Conservation (phyloP, 2,329 filamentous ascomycete genomes). For the Orbilia quercus region DNA sequence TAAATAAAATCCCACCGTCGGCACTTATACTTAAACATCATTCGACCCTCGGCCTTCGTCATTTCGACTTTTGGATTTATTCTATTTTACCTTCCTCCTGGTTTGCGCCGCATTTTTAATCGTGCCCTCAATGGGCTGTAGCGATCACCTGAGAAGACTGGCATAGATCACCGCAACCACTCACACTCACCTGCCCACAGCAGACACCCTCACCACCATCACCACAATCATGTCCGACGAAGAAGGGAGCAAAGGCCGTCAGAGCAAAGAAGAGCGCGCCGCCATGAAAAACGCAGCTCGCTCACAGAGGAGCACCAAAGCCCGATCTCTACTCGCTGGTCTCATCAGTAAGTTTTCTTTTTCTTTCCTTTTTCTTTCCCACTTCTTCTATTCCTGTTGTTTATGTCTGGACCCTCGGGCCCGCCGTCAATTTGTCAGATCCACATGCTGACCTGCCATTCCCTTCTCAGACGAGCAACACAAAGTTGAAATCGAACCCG, state of each 20-base stretch:
- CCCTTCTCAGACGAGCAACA: conserved; percentile 51
- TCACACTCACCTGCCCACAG: background rate
- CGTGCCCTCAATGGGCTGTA: conserved; percentile 55
- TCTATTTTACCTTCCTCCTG: conserved; percentile 10
- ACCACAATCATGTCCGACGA: conserved; percentile 52
- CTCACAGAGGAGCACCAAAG: conserved; percentile 46
- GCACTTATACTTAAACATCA: conserved; percentile 7
- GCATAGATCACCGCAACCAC: conserved; percentile 29
- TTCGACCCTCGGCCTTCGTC: conserved; percentile 2
- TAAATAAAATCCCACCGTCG: conserved; percentile 6
- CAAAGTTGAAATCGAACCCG: conserved; percentile 55
- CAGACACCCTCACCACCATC: conserved; percentile 22
- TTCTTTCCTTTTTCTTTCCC: background rate
- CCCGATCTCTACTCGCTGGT: conserved; percentile 35
- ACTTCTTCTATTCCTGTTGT: conserved; percentile 19
- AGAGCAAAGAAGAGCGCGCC: conserved; percentile 55
- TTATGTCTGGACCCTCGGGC: conserved; percentile 26
- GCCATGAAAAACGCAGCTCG: conserved; percentile 55
- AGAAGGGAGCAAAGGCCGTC: conserved; percentile 52
- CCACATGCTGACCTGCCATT: conserved; percentile 40
- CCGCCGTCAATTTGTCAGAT: conserved; percentile 46
- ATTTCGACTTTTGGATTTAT: conserved; percentile 6
- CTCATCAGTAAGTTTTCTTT: conserved; percentile 43
- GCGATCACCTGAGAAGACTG: conserved; percentile 51
- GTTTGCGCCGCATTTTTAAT: conserved; percentile 56